Percentiles rank a stretch among this genome's conserved stretches.
Conservation (phyloP, 306 rosid genomes). For the Pueraria montana region DNA sequence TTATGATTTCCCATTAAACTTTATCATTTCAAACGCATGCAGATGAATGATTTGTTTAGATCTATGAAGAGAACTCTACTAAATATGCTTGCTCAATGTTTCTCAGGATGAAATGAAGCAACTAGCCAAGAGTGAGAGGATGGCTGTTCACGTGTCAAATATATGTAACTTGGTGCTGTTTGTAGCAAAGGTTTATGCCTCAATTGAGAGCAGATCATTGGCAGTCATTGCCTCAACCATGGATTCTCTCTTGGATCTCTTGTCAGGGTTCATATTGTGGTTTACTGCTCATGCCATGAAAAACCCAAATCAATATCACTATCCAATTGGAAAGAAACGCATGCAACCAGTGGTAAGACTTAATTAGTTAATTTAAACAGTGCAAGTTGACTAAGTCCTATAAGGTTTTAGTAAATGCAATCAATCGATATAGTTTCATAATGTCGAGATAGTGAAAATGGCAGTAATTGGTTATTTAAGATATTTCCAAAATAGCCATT, state of each 20-base stretch:
- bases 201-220: slow-evolving; percentile 73
- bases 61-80: neutral
- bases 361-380: neutral
- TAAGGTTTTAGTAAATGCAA: neutral
- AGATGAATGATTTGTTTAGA: neutral
- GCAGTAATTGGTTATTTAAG: neutral
- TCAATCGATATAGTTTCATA: neutral
- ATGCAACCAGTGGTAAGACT: slow-evolving; percentile 86
- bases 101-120: slow-evolving; percentile 77
- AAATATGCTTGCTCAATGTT: slow-evolving; percentile 12
- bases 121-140: slow-evolving; percentile 73
- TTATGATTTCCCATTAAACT: neutral
- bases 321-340: slow-evolving; percentile 91
- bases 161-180: slow-evolving; percentile 71
- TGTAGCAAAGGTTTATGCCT: slow-evolving; percentile 78
- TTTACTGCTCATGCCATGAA: slow-evolving; percentile 79
- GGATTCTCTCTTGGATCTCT: slow-evolving; percentile 86
- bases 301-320: slow-evolving; percentile 70
- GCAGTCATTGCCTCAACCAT: slow-evolving; percentile 89
- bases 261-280: slow-evolving; percentile 91
- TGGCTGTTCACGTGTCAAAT: slow-evolving; percentile 71
- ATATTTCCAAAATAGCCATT: neutral
- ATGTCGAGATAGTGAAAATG: neutral
- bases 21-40: neutral
- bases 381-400: neutral